These are phyloP conservation scores for Hapsidospora chrysogenum DNA, from an alignment of 495 filamentous ascomycete species.

Conservation along the genomic window DNA sequence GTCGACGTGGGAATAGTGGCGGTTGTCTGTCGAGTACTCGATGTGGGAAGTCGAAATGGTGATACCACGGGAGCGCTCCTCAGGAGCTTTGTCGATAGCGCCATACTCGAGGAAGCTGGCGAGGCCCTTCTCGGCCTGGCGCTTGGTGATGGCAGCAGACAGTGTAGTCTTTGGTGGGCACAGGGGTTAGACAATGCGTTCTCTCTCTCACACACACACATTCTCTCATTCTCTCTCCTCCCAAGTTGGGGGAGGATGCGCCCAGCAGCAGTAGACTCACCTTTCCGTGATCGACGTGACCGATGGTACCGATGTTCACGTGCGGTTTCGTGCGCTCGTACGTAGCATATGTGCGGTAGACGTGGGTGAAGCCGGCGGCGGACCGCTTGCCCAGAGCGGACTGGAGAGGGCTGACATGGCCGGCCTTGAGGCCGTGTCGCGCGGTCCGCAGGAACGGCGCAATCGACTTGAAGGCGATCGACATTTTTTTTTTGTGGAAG, in stretches of 20 bases:
- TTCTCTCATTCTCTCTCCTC: no score
- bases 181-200: no score
- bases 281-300: conserved; percentile 99
- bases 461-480: conserved; percentile 44
- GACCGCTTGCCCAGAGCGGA: conserved; percentile 42
- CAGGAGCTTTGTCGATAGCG: conserved; percentile 95
- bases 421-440: conserved; percentile 42
- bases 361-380: conserved; percentile 47
- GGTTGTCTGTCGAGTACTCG: conserved; percentile 79
- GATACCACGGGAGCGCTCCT: conserved; percentile 99
- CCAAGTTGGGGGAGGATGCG: no score
- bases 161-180: conserved; percentile 69
- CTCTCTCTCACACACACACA: no score
- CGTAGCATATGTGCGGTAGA: conserved; percentile 56
- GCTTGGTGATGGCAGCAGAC: conserved; percentile 95
- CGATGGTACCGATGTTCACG: conserved; percentile 97
- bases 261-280: conserved; percentile 32
- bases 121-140: conserved; percentile 82
- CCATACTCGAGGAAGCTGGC: conserved; percentile 93
- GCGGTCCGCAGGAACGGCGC: conserved; percentile 55
- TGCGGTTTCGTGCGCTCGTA: conserved; percentile 92
- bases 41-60: conserved; percentile 97
- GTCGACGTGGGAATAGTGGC: conserved; percentile 99
- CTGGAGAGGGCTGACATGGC: conserved; percentile 49
- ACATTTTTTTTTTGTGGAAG: no score